These are phyloP conservation scores for Grosmannia clavigera DNA, from an alignment of 2,329 filamentous ascomycete species.

Conservation along the genomic window DNA sequence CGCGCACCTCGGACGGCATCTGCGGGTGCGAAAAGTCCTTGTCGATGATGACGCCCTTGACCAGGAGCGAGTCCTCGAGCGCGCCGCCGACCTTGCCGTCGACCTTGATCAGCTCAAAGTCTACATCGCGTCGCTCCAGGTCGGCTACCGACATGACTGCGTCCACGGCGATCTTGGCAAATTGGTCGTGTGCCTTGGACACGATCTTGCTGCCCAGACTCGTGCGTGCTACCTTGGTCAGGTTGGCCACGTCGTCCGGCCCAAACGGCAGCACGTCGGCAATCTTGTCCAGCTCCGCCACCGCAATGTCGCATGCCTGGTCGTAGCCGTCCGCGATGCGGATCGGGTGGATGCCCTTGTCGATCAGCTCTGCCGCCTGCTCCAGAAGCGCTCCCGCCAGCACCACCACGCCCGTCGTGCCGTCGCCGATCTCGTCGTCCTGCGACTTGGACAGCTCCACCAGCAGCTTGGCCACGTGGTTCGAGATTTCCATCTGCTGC, in stretches of 20 bases:
- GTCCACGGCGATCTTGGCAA: slow-evolving; percentile 92
- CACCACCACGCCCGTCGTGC: slow-evolving; percentile 94
- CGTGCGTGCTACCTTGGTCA: slow-evolving; percentile 90
- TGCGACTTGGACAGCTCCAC: slow-evolving; percentile 97
- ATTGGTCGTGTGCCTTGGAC: slow-evolving; percentile 96
- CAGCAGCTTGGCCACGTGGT: slow-evolving; percentile 93
- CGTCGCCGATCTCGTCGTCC: slow-evolving; percentile 97
- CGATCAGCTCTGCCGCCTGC: slow-evolving; percentile 93
- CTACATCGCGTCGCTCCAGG: slow-evolving; percentile 89
- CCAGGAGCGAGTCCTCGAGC: slow-evolving; percentile 83
- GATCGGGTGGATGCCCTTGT: slow-evolving; percentile 99
- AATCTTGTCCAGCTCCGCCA: slow-evolving; percentile 83
- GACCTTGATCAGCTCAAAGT: slow-evolving; percentile 98
- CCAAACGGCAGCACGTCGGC: slow-evolving; percentile 83
- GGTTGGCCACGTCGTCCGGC: slow-evolving; percentile 66
- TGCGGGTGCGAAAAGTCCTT: slow-evolving; percentile 99
- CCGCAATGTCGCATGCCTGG: slow-evolving; percentile 91
- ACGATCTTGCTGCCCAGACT: slow-evolving; percentile 98
- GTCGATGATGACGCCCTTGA: slow-evolving; percentile 97
- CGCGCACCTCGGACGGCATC: slow-evolving; percentile 90
- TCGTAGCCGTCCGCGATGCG: slow-evolving; percentile 98
- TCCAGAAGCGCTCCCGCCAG: slow-evolving; percentile 88
- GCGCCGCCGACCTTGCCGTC: slow-evolving; percentile 95
- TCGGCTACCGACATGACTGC: slow-evolving; percentile 94
- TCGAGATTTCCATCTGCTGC: slow-evolving; percentile 96